Conservation (phyloP, 192 early-diverging fungal genomes). For the Dissophora ornata region DNA sequence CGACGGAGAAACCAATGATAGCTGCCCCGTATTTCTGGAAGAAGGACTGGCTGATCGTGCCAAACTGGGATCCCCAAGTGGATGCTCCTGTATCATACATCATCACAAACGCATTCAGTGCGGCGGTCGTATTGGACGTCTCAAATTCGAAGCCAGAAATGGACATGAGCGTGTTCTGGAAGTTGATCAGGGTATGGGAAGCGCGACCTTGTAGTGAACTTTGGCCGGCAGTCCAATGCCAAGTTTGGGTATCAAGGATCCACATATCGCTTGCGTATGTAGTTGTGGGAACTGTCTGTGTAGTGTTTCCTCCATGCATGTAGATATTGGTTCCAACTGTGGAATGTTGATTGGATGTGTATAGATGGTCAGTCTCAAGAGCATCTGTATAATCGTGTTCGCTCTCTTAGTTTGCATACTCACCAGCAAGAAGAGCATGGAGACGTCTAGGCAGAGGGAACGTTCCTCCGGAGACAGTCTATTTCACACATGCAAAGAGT, state of each 20-base stretch:
- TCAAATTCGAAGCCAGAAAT: conserved; percentile 41
- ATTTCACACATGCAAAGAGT: too few species aligned
- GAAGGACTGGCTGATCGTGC: conserved; percentile 16
- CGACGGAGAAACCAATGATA: conserved; percentile 29
- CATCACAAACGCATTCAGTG: conserved; percentile 25
- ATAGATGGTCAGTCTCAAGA: background rate
- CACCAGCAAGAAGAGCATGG: conserved; percentile 24
- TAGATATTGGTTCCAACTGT: conserved; percentile 32
- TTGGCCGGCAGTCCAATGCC: conserved; percentile 20
- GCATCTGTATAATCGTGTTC: too few species aligned
- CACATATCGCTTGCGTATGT: conserved; percentile 29
- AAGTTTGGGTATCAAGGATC: conserved; percentile 27
- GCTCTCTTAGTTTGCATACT: conserved; percentile 7
- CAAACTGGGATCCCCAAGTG: conserved; percentile 36
- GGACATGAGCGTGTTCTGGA: conserved; percentile 19
- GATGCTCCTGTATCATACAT: conserved; percentile 14
- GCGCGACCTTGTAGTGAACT: conserved; percentile 25
- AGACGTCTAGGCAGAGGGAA: conserved; percentile 31
- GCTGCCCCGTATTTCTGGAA: conserved; percentile 20
- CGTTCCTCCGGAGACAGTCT: conserved; percentile 13
- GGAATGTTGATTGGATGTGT: background rate
- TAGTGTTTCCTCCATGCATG: conserved; percentile 54
- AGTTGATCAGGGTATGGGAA: conserved; percentile 20
- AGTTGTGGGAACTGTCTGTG: conserved; percentile 29
- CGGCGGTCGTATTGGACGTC: conserved; percentile 9